phyloP scores from a whole-genome alignment of 305 asterid genomes.

The Fraxinus albicans region DNA sequence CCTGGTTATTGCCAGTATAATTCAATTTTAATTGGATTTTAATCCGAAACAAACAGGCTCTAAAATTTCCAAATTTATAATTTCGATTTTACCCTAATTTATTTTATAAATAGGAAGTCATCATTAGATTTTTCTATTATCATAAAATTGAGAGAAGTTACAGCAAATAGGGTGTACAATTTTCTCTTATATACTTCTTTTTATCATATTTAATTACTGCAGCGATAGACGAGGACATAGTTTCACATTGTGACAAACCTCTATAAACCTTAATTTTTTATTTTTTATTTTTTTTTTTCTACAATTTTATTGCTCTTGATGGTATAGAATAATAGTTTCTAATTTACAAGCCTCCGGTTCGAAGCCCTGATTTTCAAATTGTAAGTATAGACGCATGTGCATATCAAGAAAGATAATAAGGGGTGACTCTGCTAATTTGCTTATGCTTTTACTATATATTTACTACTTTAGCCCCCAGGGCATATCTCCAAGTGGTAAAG shows the following conservation, averaged over 20 bases:
- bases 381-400: not conserved
- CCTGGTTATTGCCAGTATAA: too few relatives aligned
- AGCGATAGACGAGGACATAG: not conserved
- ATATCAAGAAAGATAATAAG: not conserved
- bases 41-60: too few relatives aligned
- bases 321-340: not conserved
- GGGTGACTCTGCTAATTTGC: not conserved
- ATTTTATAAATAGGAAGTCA: too few relatives aligned
- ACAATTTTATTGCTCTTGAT: not conserved
- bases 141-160: not conserved
- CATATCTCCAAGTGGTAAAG: too few relatives aligned
- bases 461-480: not conserved
- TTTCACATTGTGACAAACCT: not conserved
- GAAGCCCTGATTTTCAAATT: not conserved
- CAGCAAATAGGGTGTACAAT: not conserved
- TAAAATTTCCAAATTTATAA: too few relatives aligned
- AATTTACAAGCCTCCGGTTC: not conserved
- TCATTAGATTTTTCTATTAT: too few relatives aligned
- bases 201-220: too few relatives aligned
- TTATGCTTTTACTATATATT: not conserved
- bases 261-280: too few relatives aligned
- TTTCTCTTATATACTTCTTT: not conserved
- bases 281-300: too few relatives aligned
- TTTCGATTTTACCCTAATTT: not conserved
- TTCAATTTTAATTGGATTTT: too few relatives aligned